Percentiles rank a stretch among this genome's conserved stretches.
Evolutionary conservation across 805 yeast species (phyloP).

Genomic region (Millerozyma miso): DNA sequence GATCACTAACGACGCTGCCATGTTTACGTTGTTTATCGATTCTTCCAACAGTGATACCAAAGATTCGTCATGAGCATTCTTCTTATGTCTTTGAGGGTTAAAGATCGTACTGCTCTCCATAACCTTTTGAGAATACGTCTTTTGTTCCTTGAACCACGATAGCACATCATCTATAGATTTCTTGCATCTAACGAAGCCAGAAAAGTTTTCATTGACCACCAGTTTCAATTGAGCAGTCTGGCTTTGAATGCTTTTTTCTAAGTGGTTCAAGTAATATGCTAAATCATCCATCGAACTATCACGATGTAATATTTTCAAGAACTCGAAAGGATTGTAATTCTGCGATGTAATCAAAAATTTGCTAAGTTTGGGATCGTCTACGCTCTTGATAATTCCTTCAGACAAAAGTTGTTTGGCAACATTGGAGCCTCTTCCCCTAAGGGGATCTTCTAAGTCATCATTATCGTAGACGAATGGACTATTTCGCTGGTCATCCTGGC

Average conservation of each 20-base stretch:
- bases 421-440: constrained; percentile 27
- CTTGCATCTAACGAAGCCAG: constrained; percentile 33
- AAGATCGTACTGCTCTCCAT: constrained; percentile 31
- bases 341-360: constrained; percentile 34
- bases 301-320: constrained; percentile 31
- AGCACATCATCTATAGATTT: constrained; percentile 36
- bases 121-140: constrained; percentile 32
- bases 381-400: constrained; percentile 19
- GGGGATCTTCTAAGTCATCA: constrained; percentile 30
- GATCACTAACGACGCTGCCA: constrained; percentile 34
- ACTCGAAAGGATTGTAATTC: constrained; percentile 31
- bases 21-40: constrained; percentile 34
- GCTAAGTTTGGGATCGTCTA: constrained; percentile 26
- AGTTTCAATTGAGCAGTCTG: constrained; percentile 34
- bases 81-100: constrained; percentile 26
- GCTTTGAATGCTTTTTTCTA: constrained; percentile 30
- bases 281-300: constrained; percentile 36
- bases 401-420: constrained; percentile 22
- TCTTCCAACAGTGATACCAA: constrained; percentile 35
- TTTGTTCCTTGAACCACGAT: constrained; percentile 28
- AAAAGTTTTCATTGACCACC: constrained; percentile 34
- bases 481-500: constrained; percentile 5
- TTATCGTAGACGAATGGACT: constrained; percentile 9
- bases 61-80: constrained; percentile 14
- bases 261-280: constrained; percentile 21